Evolutionary conservation across 768 basidiomycete genomes (phyloP), one percentile per base, ranked within the genome.

Genomic region (Brasilioporus rufonigricans): DNA sequence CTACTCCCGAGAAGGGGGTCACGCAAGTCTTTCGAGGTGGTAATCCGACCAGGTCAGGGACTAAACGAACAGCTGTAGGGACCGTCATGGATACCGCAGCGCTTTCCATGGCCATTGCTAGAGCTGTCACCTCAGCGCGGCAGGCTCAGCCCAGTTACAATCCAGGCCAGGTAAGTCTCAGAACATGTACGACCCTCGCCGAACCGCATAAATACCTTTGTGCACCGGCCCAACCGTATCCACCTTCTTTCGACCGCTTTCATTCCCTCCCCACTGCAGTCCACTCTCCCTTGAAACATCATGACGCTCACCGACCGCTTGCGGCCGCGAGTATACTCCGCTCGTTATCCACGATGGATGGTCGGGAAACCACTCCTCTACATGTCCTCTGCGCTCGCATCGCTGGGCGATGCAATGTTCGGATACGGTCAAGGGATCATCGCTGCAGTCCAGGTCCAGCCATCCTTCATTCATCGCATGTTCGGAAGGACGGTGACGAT

Each of bases 361-460:
- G 74, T 78, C 26, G 80, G 80, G 19, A 70, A 69, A 44, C 76
- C 76, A 27, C 69, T 82, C 24, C 72, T 82, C 9, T 77, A 80
- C 63, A 75, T 73, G 44, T 80, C 80, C 32, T 78, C 79, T 52
- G 80, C 79, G 0, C 71, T 79, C 36, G 79, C 80, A n/a, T 78
- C 78, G 56, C 73, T 82, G 58, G 80, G 80, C 47, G 80, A 82
- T 59, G 80, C 79, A 8, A 79, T 81, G 74, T 81, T 82, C 57
- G 80, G 80, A 6, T 82, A 81, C 52, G 76, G 77, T 40, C 80
- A 81, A 58, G 80, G 80, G 4, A 76, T 77, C 57, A 80, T 80
- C 40, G 80, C 79, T 5, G 71, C 78, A 4, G 73, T 77, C 19
- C 79, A 81, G 44, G 75, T 82, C 41, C 80, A 81, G 60, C 79